Evolutionary conservation across 306 rosid genomes (phyloP).

Genomic region (Purshia tridentata): DNA sequence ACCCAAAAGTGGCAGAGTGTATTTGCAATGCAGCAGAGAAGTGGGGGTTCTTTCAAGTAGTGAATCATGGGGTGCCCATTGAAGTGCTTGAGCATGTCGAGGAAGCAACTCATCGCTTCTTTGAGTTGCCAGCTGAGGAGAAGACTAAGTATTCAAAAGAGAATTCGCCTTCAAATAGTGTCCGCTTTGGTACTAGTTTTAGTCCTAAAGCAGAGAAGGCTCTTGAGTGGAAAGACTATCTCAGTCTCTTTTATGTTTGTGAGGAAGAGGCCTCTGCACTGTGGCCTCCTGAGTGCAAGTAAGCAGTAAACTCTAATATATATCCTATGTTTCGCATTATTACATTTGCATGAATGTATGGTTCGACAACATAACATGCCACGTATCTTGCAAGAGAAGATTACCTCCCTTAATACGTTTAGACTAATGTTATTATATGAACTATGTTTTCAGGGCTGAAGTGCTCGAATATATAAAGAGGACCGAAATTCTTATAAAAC

Average conservation of each 20-base stretch:
- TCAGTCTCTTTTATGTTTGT: constrained; percentile 55
- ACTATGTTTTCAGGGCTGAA: constrained; percentile 32
- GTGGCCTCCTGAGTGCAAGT: constrained; percentile 63
- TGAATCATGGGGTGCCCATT: constrained; percentile 55
- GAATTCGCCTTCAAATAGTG: constrained; percentile 33
- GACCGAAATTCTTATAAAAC: constrained; percentile 33
- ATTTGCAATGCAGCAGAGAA: constrained; percentile 61
- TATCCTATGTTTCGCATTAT: no score
- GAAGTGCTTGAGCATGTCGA: constrained; percentile 41
- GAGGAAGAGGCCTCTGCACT: constrained; percentile 47
- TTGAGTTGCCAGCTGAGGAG: constrained; percentile 38
- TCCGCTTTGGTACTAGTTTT: constrained; percentile 55
- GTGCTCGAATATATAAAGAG: constrained; percentile 52
- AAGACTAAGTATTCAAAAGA: constrained; percentile 43
- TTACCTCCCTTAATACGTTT: no score
- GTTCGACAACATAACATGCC: no score
- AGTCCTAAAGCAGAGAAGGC: constrained; percentile 51
- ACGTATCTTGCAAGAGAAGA: no score
- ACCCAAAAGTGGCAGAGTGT: constrained; percentile 28
- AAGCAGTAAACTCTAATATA: background rate
- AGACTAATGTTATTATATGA: background rate
- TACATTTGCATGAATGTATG: no score
- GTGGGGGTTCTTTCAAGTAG: constrained; percentile 63
- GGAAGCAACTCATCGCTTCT: constrained; percentile 56
- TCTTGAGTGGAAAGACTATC: constrained; percentile 67